These are phyloP conservation scores for Amanita fuliginea DNA, from an alignment of 768 basidiomycete species.

Conservation along the genomic window DNA sequence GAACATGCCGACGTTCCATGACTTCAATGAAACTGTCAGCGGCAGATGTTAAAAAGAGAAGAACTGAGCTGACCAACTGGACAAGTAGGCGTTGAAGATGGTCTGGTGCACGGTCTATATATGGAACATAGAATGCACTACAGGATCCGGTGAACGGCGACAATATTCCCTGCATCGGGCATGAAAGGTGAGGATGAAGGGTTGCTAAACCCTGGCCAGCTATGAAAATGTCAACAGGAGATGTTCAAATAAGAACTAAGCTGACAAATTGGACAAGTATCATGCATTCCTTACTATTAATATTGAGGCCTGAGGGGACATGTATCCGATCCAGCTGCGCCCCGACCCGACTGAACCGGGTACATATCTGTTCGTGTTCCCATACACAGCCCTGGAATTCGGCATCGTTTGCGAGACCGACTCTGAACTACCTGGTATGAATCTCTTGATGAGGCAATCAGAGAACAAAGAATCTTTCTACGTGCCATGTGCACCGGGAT, in stretches of 20 bases:
- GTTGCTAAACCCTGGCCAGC: constrained; percentile 51
- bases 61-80: constrained; percentile 40
- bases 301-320: too few species aligned
- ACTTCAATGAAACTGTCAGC: constrained; percentile 10
- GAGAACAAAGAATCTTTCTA: too few species aligned
- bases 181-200: neutral
- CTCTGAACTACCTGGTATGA: too few species aligned
- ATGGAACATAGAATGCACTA: constrained; percentile 37
- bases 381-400: too few species aligned
- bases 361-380: too few species aligned
- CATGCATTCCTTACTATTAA: neutral
- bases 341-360: too few species aligned
- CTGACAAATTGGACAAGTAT: constrained; percentile 53
- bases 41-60: neutral
- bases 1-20: constrained; percentile 58
- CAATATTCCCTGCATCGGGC: constrained; percentile 31
- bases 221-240: neutral
- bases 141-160: constrained; percentile 37
- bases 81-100: constrained; percentile 40
- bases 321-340: too few species aligned
- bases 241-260: too few species aligned
- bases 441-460: too few species aligned
- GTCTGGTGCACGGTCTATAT: constrained; percentile 37
- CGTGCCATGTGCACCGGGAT: too few species aligned
- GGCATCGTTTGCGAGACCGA: too few species aligned